Conservation (phyloP, 306 rosid species). For the Inga laurina region DNA sequence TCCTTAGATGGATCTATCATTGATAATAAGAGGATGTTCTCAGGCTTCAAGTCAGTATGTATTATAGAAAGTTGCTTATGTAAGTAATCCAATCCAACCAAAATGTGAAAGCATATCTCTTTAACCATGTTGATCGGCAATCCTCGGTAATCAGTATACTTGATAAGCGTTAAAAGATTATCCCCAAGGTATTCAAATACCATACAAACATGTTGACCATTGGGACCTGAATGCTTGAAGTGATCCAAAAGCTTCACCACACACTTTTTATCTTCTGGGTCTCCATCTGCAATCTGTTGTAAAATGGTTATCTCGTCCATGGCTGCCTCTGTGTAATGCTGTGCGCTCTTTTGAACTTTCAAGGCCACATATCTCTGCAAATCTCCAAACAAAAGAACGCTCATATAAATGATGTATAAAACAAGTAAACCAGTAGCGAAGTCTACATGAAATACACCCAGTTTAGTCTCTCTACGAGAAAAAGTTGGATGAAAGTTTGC, state of each 20-base stretch:
- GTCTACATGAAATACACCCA: neutral
- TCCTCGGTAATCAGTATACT: constrained; percentile 83
- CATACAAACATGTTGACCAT: constrained; percentile 97
- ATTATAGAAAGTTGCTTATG: constrained; percentile 90
- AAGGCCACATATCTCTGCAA: constrained; percentile 85
- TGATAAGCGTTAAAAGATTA: constrained; percentile 85
- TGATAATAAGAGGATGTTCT: constrained; percentile 78
- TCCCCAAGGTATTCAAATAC: constrained; percentile 95
- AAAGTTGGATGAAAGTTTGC: neutral
- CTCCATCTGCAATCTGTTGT: constrained; percentile 93
- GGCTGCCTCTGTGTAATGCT: constrained; percentile 96
- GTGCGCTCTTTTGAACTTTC: constrained; percentile 98
- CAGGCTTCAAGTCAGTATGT: constrained; percentile 96
- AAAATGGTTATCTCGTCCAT: constrained; percentile 93
- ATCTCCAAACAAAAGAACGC: constrained; percentile 26
- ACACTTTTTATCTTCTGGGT: constrained; percentile 74
- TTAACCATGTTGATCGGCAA: constrained; percentile 79
- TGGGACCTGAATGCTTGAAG: constrained; percentile 95
- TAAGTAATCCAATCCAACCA: constrained; percentile 94
- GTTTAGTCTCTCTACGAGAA: neutral
- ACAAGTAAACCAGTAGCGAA: neutral
- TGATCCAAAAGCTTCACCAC: constrained; percentile 97
- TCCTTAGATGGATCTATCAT: constrained; percentile 85
- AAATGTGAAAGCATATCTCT: constrained; percentile 83
- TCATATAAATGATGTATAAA: constrained; percentile 9